phyloP scores from a whole-genome alignment of 306 rosid genomes.

The Acacia acuminata region DNA sequence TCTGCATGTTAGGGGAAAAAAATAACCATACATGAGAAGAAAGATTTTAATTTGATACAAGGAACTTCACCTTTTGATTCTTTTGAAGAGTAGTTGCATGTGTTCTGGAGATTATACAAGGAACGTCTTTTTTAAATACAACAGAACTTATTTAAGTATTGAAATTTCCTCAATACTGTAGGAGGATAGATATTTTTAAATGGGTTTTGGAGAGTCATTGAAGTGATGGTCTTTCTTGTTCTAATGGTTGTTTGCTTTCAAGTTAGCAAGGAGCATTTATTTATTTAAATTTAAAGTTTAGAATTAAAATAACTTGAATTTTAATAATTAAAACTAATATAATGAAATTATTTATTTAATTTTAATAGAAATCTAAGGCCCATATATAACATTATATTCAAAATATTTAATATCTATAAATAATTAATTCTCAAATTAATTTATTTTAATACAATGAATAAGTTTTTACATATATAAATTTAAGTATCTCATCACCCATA shows the following conservation, averaged over 20 bases:
- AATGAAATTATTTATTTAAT: no score
- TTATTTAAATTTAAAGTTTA: no score
- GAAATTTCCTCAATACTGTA: neutral
- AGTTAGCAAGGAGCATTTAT: neutral
- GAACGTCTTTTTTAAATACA: neutral
- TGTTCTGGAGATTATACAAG: neutral
- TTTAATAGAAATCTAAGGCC: no score
- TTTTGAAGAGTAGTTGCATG: neutral
- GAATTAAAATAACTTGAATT: no score
- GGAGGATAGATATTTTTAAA: neutral
- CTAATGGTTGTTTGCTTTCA: neutral
- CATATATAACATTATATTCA: no score
- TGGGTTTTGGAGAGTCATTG: neutral
- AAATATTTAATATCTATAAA: no score
- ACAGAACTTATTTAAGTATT: neutral
- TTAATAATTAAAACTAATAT: no score
- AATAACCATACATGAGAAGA: neutral
- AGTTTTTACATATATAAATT: neutral
- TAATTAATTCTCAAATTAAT: no score
- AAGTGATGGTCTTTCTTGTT: neutral
- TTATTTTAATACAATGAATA: neutral
- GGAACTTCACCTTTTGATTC: neutral
- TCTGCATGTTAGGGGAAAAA: neutral
- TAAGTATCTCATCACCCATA: neutral
- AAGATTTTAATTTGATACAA: neutral